phyloP scores from a whole-genome alignment of 352 stramenopile species.

The Phytophthora citricola region DNA sequence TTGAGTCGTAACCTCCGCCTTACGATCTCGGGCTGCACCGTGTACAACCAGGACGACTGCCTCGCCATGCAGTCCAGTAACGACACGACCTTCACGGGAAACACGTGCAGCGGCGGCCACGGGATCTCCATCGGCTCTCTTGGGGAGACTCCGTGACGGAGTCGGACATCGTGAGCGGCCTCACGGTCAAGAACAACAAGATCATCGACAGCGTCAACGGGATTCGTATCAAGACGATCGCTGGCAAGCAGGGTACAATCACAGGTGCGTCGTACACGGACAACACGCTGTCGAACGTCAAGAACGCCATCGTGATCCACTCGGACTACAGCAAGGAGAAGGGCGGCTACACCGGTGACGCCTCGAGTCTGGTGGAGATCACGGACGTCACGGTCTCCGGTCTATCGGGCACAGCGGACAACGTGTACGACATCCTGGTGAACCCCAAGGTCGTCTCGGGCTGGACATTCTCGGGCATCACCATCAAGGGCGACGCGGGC shows the following conservation, averaged over 20 bases:
- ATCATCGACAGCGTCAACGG: slow-evolving; percentile 40
- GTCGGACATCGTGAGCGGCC: slow-evolving; percentile 34
- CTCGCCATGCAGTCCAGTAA: slow-evolving; percentile 41
- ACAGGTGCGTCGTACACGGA: slow-evolving; percentile 24
- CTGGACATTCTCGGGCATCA: slow-evolving; percentile 37
- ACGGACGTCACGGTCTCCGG: slow-evolving; percentile 37
- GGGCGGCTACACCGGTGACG: slow-evolving; percentile 36
- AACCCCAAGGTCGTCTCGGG: slow-evolving; percentile 32
- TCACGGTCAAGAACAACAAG: slow-evolving; percentile 40
- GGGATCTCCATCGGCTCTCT: slow-evolving; percentile 42
- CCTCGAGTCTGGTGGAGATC: slow-evolving; percentile 35
- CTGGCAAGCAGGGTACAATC: slow-evolving; percentile 15
- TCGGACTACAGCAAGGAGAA: slow-evolving; percentile 39
- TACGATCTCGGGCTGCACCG: slow-evolving; percentile 40
- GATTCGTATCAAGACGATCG: slow-evolving; percentile 35
- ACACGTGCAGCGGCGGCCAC: slow-evolving; percentile 33
- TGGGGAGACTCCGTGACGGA: slow-evolving; percentile 24
- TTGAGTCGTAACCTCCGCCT: slow-evolving; percentile 36
- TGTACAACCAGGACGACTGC: slow-evolving; percentile 46
- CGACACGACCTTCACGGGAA: slow-evolving; percentile 32
- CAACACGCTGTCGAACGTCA: slow-evolving; percentile 31
- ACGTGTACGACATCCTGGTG: slow-evolving; percentile 39
- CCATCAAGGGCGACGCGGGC: slow-evolving; percentile 22
- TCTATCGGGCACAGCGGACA: slow-evolving; percentile 34
- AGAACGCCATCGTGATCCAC: slow-evolving; percentile 40